Percentiles rank a stretch among this genome's conserved stretches.
Evolutionary conservation across 1,284 basidiomycete species (phyloP).

Genomic region (Thecaphora frezii): DNA sequence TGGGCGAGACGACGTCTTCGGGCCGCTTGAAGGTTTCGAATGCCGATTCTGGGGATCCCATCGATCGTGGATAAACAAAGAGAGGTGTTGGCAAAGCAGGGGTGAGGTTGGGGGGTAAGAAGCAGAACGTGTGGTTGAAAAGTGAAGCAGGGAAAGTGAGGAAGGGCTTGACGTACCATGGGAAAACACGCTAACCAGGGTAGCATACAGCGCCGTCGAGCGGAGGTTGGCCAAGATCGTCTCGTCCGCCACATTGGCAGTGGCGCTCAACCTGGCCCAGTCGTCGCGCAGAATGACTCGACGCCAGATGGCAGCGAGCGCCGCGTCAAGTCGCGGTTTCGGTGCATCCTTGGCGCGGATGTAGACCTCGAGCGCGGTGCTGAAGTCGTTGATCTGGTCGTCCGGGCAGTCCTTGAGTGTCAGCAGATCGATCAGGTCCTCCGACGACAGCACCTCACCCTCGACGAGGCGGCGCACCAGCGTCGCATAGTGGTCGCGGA

Average conservation of each 20-base stretch:
- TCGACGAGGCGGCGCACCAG: slow-evolving; percentile 53
- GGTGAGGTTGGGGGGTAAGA: no score
- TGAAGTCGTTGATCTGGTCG: slow-evolving; percentile 60
- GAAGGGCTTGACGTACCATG: slow-evolving; percentile 6
- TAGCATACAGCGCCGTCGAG: slow-evolving; percentile 20
- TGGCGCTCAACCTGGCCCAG: slow-evolving; percentile 41
- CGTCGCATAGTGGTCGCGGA: slow-evolving; percentile 34
- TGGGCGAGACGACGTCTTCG: not conserved
- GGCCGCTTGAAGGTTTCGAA: not conserved
- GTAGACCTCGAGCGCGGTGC: slow-evolving; percentile 62
- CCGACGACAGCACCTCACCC: slow-evolving; percentile 60
- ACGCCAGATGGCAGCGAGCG: slow-evolving; percentile 76
- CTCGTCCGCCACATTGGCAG: slow-evolving; percentile 32
- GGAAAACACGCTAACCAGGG: slow-evolving; percentile 16
- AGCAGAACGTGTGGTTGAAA: not conserved
- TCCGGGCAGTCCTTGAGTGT: slow-evolving; percentile 62
- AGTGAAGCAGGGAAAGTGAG: slow-evolving; percentile 6
- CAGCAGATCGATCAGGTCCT: slow-evolving; percentile 64
- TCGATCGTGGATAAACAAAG: no score
- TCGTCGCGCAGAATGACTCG: slow-evolving; percentile 84
- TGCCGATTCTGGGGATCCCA: slow-evolving; percentile 9
- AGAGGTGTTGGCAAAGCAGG: no score
- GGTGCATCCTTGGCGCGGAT: slow-evolving; percentile 59
- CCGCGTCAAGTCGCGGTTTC: slow-evolving; percentile 53
- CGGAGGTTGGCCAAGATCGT: slow-evolving; percentile 21